Evolutionary conservation across 129 eudicot genomes (phyloP), one percentile per base, ranked within the genome.

Genomic region (Artemisia tridentata): DNA sequence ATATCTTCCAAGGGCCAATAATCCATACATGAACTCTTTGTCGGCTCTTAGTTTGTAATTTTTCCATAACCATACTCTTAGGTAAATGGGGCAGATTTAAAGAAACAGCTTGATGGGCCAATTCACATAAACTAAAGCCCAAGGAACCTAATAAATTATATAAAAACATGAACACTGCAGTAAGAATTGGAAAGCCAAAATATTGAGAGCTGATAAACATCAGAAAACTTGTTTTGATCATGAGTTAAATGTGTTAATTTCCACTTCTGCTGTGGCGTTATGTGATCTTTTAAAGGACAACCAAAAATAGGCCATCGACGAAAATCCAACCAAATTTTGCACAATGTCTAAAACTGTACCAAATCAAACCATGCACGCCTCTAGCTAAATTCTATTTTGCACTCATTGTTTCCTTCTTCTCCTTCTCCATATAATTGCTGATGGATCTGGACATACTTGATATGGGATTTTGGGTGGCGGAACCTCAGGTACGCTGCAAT

Each of bases 401-500:
- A 7, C 15, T 78, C 63, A 71, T 20, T 64, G 80, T 41, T 75
- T 78, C 69, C 84, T 80, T 75, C 86, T 82, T 55, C 81, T 79
- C 75, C 84, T 77, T 82, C 96, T 86, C 96, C 96, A 89, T 29
- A 91, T 79, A 18, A 91, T 91, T 53, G 97, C 97, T 7, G 80
- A 75, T 47, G 97, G 97, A 68, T 86, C 85, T 21, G 97, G 97
- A 63, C 97, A 91, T 19, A 91, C 72, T 78, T 81, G 88, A 69
- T 91, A 91, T 41, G 88, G 96, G 18, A 91, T 88, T 78, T 91
- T 91, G 14, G 84, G 82, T 50, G 81, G 90, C 29, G 74, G 72
- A 43, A 79, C 65, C 45, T 86, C 86, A 7, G 91, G 96, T 51
- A 86, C 48, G 13, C 97, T 91, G 92, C 90, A 86, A 67, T 23